These are phyloP conservation scores for Fomitopsis palustris DNA, from an alignment of 1,284 basidiomycete genomes.

Conservation along the genomic window DNA sequence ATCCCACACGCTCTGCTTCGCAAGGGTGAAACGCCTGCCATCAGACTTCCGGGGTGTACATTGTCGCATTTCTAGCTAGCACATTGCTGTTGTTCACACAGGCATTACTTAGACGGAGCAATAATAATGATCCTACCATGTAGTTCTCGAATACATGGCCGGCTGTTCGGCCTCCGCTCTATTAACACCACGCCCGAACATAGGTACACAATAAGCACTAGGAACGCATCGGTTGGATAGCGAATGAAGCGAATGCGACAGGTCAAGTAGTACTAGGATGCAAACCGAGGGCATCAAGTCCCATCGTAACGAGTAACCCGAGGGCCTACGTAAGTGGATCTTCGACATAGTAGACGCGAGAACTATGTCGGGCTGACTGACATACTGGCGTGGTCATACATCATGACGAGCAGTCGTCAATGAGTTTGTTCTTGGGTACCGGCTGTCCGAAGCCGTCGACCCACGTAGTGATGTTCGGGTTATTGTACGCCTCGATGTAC, in stretches of 20 bases:
- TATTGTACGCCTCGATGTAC: constrained; percentile 33
- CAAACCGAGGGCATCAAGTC: background rate
- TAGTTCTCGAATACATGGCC: background rate
- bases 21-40: background rate
- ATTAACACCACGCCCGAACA: background rate
- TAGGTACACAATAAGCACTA: background rate
- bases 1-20: background rate
- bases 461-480: constrained; percentile 38
- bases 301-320: background rate
- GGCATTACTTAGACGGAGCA: background rate
- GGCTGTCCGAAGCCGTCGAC: constrained; percentile 30
- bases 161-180: background rate
- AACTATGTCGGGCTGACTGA: background rate
- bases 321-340: background rate
- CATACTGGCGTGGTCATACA: background rate
- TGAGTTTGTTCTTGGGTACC: constrained; percentile 29
- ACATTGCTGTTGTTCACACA: background rate
- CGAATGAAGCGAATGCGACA: constrained; percentile 2
- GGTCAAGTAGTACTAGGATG: background rate
- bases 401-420: constrained; percentile 16
- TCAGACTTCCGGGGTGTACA: background rate
- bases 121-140: background rate
- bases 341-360: background rate
- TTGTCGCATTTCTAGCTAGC: background rate
- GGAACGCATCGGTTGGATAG: background rate